phyloP scores from a whole-genome alignment of 2,329 filamentous ascomycete species.

The Penicillium brasilianum region DNA sequence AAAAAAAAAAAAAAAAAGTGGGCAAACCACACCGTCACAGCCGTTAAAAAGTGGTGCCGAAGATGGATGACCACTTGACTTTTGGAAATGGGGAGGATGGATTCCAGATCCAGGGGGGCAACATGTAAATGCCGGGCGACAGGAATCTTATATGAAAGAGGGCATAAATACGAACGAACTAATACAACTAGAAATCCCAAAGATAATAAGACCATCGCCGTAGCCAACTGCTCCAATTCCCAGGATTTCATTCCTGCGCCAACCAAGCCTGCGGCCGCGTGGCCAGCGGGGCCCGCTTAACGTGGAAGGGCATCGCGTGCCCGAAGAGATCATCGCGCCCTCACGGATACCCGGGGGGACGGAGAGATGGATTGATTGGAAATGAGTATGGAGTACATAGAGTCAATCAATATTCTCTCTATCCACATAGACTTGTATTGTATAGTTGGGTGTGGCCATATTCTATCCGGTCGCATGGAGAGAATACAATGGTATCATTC shows the following conservation, averaged over 20 bases:
- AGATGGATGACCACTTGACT: not conserved
- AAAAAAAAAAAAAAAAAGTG: not conserved
- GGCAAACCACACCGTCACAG: not conserved
- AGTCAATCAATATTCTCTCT: not conserved
- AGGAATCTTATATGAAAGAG: not conserved
- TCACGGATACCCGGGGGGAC: not conserved
- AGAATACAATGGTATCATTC: no score
- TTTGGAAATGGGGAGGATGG: not conserved
- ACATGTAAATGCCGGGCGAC: not conserved
- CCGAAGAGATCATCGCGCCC: not conserved
- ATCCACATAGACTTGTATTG: not conserved
- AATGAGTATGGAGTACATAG: no score
- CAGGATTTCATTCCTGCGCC: not conserved
- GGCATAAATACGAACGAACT: not conserved
- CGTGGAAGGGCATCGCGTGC: slow-evolving; percentile 24
- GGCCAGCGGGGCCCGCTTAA: slow-evolving; percentile 19
- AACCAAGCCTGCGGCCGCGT: slow-evolving; percentile 11
- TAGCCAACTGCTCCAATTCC: not conserved
- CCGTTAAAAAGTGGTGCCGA: not conserved
- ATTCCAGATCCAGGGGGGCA: not conserved
- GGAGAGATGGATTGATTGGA: not conserved
- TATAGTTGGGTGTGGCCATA: no score
- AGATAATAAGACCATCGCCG: not conserved
- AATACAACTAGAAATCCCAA: not conserved
- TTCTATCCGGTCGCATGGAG: not conserved